Conservation (phyloP, 768 basidiomycete genomes). For the Boletus rex-veris region DNA sequence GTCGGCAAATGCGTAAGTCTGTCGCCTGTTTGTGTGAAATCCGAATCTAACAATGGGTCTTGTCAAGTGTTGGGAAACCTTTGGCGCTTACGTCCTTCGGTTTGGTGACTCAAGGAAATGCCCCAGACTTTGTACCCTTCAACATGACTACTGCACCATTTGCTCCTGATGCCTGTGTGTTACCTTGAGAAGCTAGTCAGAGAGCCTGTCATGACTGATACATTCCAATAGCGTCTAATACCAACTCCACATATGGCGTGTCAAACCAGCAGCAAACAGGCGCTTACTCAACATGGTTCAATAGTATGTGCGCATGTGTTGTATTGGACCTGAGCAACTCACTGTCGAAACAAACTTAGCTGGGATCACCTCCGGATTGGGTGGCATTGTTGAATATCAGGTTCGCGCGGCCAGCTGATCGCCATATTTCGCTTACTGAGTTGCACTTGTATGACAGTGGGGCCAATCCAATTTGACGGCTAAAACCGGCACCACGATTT, state of each 20-base stretch:
- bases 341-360: constrained; percentile 26
- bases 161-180: constrained; percentile 31
- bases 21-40: background rate
- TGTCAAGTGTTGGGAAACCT: constrained; percentile 52
- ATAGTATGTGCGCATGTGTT: constrained; percentile 33
- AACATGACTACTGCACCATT: constrained; percentile 47
- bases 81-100: constrained; percentile 53
- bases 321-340: background rate
- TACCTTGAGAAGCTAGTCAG: background rate
- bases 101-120: constrained; percentile 55
- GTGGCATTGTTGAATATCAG: constrained; percentile 30
- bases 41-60: constrained; percentile 2
- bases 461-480: constrained; percentile 49
- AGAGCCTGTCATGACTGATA: background rate
- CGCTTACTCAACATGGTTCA: constrained; percentile 54
- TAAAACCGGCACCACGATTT: constrained; percentile 44
- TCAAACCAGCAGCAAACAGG: constrained; percentile 50
- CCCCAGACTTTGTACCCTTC: constrained; percentile 58
- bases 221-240: constrained; percentile 13
- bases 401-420: constrained; percentile 10
- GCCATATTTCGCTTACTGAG: constrained; percentile 7
- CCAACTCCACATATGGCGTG: constrained; percentile 43
- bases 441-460: constrained; percentile 40
- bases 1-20: constrained; percentile 41
- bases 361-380: constrained; percentile 37